Evolutionary conservation across 2,329 filamentous ascomycete genomes (phyloP), one percentile per base, ranked within the genome.

Genomic region (Capronia epimyces): DNA sequence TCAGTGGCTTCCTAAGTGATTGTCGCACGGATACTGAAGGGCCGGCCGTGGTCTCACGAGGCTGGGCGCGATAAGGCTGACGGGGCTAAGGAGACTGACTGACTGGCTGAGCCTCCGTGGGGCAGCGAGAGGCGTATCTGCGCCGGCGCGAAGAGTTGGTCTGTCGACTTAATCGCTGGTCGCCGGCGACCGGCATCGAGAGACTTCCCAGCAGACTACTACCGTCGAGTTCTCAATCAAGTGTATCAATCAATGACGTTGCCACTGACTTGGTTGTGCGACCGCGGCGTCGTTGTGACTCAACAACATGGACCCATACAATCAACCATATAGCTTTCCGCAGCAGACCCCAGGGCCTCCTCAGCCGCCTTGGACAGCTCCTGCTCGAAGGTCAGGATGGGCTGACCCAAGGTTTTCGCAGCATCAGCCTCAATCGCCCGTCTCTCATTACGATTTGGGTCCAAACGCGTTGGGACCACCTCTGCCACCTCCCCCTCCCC

Each of bases 321-420:
- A 55, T 31, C 43, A 55, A 20, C 44, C 45, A 29, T 59, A 60
- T 52, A 54, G 55, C 32, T 59, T 57, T 44, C 52, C 44, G 10
- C 59, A 61, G 32, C 51, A 55, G 15, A 53, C 59, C 13, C 53
- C 59, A 20, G 59, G 59, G 20, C 59, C 59, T 24, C 53, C 58
- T 29, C 59, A 58, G 43, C 59, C 59, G 41, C 56, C 55, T 27
- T 62, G 59, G 59, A 58, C 60, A 54, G 56, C 56, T 20, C 54
- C 52, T 43, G 56, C 59, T 32, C 52, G 53, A 25, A 46, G 53
- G 31, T 43, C 46, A 45, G 59, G 59, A 57, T 62, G 59, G 59
- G 53, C 47, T 15, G 59, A 62, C 48, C 59, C 59, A 24, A 53
- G 59, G 43, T 24, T 56, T 8, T 42, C 46, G 16, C n/a, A 18